A percentile compares a stretch with the other conserved stretches of the same genome.
phyloP scores from a whole-genome alignment of 805 yeast genomes.

The Zygosaccharomyces kombuchaensis region DNA sequence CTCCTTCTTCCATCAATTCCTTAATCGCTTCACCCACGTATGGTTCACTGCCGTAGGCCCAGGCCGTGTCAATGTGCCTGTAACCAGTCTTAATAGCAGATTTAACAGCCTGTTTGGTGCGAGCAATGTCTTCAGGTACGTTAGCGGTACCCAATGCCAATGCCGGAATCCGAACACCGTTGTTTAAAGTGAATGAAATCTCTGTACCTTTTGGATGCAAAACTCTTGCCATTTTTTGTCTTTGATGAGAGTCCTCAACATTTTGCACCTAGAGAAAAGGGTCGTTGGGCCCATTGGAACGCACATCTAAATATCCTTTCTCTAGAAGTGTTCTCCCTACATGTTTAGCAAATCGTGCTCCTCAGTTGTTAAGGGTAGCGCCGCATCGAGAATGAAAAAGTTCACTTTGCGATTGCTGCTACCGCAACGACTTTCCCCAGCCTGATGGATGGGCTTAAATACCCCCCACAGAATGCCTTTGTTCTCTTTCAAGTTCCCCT shows the following conservation, averaged over 20 bases:
- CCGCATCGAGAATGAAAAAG: background rate
- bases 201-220: conserved; percentile 36
- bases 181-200: conserved; percentile 45
- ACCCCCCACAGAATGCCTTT: too few relatives aligned
- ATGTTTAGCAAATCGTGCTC: background rate
- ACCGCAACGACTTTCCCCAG: background rate
- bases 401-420: conserved; percentile 1
- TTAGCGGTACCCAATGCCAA: conserved; percentile 67
- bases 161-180: conserved; percentile 60
- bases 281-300: background rate
- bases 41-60: conserved; percentile 61
- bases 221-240: conserved; percentile 12
- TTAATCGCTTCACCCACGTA: conserved; percentile 60
- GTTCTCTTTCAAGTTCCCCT: too few relatives aligned
- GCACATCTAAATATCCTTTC: background rate
- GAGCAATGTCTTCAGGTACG: conserved; percentile 44
- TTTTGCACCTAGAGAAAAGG: too few relatives aligned
- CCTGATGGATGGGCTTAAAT: too few relatives aligned
- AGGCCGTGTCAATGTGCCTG: conserved; percentile 73
- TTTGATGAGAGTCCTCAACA: background rate
- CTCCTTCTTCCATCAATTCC: conserved; percentile 44
- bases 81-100: conserved; percentile 63
- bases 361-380: background rate
- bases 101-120: conserved; percentile 48
- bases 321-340: background rate